Percentiles rank a stretch among this genome's conserved stretches.
Conservation (phyloP, 2,329 filamentous ascomycete species). For the Bipolaris cookei region DNA sequence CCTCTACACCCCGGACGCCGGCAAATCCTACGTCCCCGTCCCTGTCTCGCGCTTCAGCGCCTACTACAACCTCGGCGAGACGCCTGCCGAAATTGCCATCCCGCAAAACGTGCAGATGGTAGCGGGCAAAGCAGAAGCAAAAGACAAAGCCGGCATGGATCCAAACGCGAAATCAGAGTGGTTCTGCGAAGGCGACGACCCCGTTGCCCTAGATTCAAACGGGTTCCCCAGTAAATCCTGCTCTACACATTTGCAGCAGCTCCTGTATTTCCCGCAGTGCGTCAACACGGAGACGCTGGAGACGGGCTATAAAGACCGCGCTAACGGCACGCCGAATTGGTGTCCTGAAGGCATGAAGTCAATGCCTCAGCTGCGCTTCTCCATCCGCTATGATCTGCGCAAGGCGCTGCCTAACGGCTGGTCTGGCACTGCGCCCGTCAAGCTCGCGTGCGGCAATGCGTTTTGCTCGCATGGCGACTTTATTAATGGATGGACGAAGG, state of each 20-base stretch:
- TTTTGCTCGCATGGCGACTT: slow-evolving; percentile 58
- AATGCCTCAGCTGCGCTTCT: slow-evolving; percentile 58
- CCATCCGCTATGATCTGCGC: slow-evolving; percentile 56
- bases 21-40: slow-evolving; percentile 43
- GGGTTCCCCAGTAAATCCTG: slow-evolving; percentile 49
- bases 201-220: slow-evolving; percentile 27
- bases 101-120: slow-evolving; percentile 54
- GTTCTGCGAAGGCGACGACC: slow-evolving; percentile 38
- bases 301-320: slow-evolving; percentile 44
- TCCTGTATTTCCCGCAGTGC: slow-evolving; percentile 56
- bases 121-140: slow-evolving; percentile 51
- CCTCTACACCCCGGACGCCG: slow-evolving; percentile 46
- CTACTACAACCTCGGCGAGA: slow-evolving; percentile 54
- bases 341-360: slow-evolving; percentile 55
- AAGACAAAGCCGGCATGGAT: slow-evolving; percentile 26
- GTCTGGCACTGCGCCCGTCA: slow-evolving; percentile 53
- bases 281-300: slow-evolving; percentile 49
- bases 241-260: slow-evolving; percentile 53
- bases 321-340: slow-evolving; percentile 40
- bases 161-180: slow-evolving; percentile 34
- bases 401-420: slow-evolving; percentile 54
- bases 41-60: slow-evolving; percentile 52
- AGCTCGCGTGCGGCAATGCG: slow-evolving; percentile 51
- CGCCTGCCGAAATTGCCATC: slow-evolving; percentile 54
- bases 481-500: slow-evolving; percentile 56